Percentiles rank a stretch among this genome's conserved stretches.
phyloP scores from a whole-genome alignment of 2,329 filamentous ascomycete genomes.

The Colletotrichum trifolii region DNA sequence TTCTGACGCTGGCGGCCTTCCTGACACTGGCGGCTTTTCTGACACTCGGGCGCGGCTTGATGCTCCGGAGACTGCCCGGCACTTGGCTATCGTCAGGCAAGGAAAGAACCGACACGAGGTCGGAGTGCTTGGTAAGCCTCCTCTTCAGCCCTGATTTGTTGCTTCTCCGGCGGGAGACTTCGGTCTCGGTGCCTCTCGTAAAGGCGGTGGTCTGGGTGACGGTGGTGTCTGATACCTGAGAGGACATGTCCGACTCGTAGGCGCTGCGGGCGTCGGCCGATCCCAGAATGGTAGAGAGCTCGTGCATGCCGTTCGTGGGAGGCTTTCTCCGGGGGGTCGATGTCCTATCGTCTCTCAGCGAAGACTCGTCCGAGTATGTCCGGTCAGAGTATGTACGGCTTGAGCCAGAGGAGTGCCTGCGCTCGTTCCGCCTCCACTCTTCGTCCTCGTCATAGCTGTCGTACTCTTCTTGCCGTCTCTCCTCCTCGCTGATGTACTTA shows the following conservation, averaged over 20 bases:
- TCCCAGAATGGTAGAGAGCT: constrained; percentile 65
- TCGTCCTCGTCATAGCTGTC: constrained; percentile 41
- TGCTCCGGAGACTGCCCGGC: constrained; percentile 72
- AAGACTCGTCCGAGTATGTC: constrained; percentile 40
- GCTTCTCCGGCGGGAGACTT: constrained; percentile 57
- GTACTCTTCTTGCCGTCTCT: constrained; percentile 45
- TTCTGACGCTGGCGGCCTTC: constrained; percentile 82
- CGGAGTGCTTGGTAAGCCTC: constrained; percentile 89
- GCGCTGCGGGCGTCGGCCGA: constrained; percentile 62
- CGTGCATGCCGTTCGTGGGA: constrained; percentile 65
- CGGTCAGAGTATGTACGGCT: constrained; percentile 42
- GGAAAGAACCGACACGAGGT: constrained; percentile 92
- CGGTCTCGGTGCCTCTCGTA: constrained; percentile 58
- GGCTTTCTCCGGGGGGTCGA: constrained; percentile 51
- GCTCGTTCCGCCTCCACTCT: constrained; percentile 29
- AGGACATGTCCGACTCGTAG: constrained; percentile 61
- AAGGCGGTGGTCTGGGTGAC: constrained; percentile 64
- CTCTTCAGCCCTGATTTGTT: constrained; percentile 72
- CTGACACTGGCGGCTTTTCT: constrained; percentile 77
- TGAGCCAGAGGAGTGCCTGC: constrained; percentile 47
- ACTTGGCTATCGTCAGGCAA: constrained; percentile 68
- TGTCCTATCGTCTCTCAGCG: constrained; percentile 37
- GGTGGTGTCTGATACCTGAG: constrained; percentile 61
- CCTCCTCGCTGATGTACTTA: constrained; percentile 61
- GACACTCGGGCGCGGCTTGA: constrained; percentile 81